Conservation (phyloP, 1,284 basidiomycete species). For the Marasmius fiardii region DNA sequence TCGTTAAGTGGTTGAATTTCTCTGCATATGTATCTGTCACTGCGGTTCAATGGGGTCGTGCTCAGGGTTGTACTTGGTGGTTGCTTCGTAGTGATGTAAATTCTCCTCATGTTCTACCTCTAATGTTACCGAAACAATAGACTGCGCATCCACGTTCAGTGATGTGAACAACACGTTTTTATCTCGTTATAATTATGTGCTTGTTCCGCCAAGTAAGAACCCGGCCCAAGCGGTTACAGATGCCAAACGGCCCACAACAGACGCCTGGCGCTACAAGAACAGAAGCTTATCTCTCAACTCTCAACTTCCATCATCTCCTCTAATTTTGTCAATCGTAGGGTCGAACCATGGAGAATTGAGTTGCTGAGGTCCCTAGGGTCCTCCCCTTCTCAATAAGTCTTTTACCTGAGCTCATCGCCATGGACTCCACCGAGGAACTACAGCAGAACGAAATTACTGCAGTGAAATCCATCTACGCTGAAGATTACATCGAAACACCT, state of each 20-base stretch:
- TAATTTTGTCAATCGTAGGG: background rate
- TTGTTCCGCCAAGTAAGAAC: too few species aligned
- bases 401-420: slow-evolving; percentile 28
- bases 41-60: too few species aligned
- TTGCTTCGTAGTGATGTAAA: too few species aligned
- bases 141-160: too few species aligned
- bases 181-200: too few species aligned
- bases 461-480: slow-evolving; percentile 72
- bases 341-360: slow-evolving; percentile 41
- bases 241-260: background rate
- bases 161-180: too few species aligned
- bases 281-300: background rate
- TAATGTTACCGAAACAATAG: too few species aligned
- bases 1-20: too few species aligned
- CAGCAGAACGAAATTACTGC: slow-evolving; percentile 75
- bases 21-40: too few species aligned
- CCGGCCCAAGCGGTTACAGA: background rate
- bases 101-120: too few species aligned
- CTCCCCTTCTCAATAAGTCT: slow-evolving; percentile 47
- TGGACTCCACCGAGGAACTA: slow-evolving; percentile 70
- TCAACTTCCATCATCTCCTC: background rate
- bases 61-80: too few species aligned
- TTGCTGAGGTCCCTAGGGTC: slow-evolving; percentile 65
- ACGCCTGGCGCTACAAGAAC: background rate
- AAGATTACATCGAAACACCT: slow-evolving; percentile 67